Evolutionary conservation across 2,329 filamentous ascomycete genomes (phyloP).

Genomic region (Cercospora beticola): DNA sequence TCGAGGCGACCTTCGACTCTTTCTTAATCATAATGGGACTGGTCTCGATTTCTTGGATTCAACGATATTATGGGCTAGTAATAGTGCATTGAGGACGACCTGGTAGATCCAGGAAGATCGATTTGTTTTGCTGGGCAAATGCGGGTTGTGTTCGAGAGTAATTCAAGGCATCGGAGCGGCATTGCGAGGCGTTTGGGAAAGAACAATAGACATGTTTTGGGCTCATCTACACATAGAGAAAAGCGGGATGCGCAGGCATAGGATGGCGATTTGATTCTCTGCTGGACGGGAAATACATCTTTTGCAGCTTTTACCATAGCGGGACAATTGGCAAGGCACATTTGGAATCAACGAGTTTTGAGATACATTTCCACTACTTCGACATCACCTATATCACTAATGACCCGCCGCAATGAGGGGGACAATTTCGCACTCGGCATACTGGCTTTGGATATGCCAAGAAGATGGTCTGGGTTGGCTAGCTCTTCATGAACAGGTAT

Average conservation of each 20-base stretch:
- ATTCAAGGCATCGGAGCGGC: conserved; percentile 1
- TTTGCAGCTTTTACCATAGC: background rate
- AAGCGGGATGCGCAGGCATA: background rate
- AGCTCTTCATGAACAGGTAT: background rate
- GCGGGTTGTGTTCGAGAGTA: background rate
- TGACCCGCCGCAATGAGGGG: background rate
- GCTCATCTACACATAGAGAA: background rate
- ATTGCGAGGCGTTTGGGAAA: conserved; percentile 12
- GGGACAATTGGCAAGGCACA: conserved; percentile 9
- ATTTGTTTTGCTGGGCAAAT: background rate
- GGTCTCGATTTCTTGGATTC: background rate
- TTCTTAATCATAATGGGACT: background rate
- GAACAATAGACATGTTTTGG: background rate
- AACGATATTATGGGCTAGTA: background rate
- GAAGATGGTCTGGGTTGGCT: background rate
- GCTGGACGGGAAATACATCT: background rate
- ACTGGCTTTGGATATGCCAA: background rate
- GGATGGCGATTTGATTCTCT: background rate
- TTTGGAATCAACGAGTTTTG: background rate
- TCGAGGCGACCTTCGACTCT: background rate
- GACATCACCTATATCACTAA: background rate
- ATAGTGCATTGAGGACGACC: background rate
- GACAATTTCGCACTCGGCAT: background rate
- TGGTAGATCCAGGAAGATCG: background rate
- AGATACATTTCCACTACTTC: background rate